Percentiles rank a stretch among this genome's conserved stretches.
phyloP scores from a whole-genome alignment of 352 stramenopile species.

The Thraustochytrium sp. region DNA sequence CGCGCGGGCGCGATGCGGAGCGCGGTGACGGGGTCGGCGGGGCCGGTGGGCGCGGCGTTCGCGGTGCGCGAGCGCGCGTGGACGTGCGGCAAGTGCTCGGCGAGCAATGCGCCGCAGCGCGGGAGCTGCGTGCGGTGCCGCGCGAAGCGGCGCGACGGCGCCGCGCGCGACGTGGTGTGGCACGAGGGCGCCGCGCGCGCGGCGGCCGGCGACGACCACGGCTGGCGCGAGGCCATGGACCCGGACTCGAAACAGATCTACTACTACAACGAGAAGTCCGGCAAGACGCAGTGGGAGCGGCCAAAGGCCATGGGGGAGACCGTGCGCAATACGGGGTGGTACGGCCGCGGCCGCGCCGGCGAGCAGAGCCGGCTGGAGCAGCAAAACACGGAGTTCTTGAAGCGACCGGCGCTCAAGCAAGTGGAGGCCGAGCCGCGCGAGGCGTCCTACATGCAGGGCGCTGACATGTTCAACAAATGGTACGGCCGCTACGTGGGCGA shows the following conservation, averaged over 20 bases:
- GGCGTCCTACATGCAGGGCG: constrained; percentile 78
- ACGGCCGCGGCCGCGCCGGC: constrained; percentile 76
- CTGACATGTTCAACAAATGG: constrained; percentile 91
- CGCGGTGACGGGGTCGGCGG: constrained; percentile 58
- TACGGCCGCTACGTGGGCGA: constrained; percentile 87
- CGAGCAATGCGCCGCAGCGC: constrained; percentile 73
- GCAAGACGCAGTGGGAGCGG: constrained; percentile 77
- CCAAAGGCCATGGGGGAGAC: constrained; percentile 78
- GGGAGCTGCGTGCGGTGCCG: constrained; percentile 71
- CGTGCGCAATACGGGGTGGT: constrained; percentile 82
- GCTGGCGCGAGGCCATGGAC: constrained; percentile 82
- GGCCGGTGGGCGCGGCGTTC: constrained; percentile 71
- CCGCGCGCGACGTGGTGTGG: neutral
- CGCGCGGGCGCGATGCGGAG: neutral
- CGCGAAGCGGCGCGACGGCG: constrained; percentile 59
- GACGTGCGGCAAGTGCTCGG: constrained; percentile 68
- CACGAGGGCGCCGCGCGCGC: neutral
- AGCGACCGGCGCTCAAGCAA: constrained; percentile 76
- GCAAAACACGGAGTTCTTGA: constrained; percentile 72
- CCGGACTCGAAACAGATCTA: constrained; percentile 79
- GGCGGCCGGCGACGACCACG: neutral
- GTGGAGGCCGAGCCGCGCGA: constrained; percentile 58
- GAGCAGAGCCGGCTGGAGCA: constrained; percentile 58
- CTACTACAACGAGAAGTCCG: constrained; percentile 82
- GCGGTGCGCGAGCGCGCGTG: constrained; percentile 81